Percentiles rank a stretch among this genome's conserved stretches.
phyloP scores from a whole-genome alignment of 2,329 filamentous ascomycete species.

The Exophiala sideris region DNA sequence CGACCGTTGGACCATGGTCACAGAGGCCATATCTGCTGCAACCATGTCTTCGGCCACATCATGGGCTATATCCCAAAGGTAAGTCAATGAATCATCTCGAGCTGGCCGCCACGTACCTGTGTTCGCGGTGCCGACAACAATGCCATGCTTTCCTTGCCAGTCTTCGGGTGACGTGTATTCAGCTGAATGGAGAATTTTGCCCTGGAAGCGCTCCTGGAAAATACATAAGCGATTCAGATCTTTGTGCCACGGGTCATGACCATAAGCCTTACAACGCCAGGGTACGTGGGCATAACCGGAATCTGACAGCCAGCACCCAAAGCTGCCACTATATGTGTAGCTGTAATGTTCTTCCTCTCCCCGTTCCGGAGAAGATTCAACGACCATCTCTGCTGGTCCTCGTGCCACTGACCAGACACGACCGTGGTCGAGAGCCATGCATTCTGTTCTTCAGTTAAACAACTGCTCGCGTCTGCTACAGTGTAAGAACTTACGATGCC shows the following conservation, averaged over 20 bases:
- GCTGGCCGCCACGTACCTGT: conserved; percentile 29
- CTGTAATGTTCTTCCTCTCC: background rate
- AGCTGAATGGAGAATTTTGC: conserved; percentile 35
- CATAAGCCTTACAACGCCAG: conserved; percentile 24
- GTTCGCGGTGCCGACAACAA: conserved; percentile 49
- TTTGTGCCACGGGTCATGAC: no score
- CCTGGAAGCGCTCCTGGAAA: conserved; percentile 35
- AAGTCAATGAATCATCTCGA: background rate
- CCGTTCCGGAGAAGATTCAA: conserved; percentile 32
- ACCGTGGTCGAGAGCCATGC: conserved; percentile 43
- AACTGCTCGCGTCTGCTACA: background rate
- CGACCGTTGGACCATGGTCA: conserved; percentile 47
- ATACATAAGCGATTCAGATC: background rate
- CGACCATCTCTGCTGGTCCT: conserved; percentile 38
- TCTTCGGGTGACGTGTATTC: conserved; percentile 32
- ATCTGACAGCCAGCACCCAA: conserved; percentile 27
- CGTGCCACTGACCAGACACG: conserved; percentile 39
- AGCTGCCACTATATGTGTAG: background rate
- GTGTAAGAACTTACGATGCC: conserved; percentile 17
- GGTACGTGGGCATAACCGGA: conserved; percentile 29
- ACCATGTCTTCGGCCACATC: conserved; percentile 50
- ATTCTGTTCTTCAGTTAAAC: conserved; percentile 31
- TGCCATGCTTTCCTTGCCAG: conserved; percentile 41
- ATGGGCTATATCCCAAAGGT: conserved; percentile 34
- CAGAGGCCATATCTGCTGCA: conserved; percentile 39